Evolutionary conservation across 495 filamentous ascomycete species (phyloP), one percentile per base, ranked within the genome.

Genomic region (Podospora bellae-mahoneyi): DNA sequence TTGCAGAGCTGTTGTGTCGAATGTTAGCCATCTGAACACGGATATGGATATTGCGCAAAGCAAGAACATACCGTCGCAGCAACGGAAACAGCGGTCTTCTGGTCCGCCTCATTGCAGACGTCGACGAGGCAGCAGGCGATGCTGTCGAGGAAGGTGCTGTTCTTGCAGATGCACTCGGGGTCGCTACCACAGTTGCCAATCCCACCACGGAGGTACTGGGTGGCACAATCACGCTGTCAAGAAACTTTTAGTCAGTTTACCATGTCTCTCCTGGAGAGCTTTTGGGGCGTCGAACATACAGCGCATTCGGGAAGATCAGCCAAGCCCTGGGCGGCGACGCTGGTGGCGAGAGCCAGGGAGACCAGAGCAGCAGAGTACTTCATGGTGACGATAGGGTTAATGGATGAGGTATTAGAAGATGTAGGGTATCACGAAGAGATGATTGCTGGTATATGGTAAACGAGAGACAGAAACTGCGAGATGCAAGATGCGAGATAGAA

Each of bases 41-140:
- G 30, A 32, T 7, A 9, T 59, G 30, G 30, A 32, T 7, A 32
- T 32, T 32, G 30, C 30, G 30, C 30, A 7, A 32, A 32, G n/a
- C 32, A 4, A 16, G 16, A 27, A 19, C 75, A 60, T 60, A 78
- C 76, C 28, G 18, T 27, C 19, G 58, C n/a, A 27, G 79, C 79
- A 57, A 75, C 81, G 28, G 20, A 32, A 39, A 79, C 69, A 18
- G 82, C 81, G 28, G 67, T 13, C 54, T 84, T 54, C 74, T 91
- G 85, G 54, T 91, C 89, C 0, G 76, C 75, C 1, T 67, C 7
- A 58, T 75, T 69, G 78, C 92, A 96, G 10, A 66, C 74, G 2
- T 71, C 73, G 4, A 76, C 73, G 6, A 96, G 81, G 75, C 92
- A 96, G 81, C 89, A 91, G 32, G 87, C 78, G 66, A 95, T 87